Conservation (phyloP, 495 filamentous ascomycete species). For the Cercophora sp. region DNA sequence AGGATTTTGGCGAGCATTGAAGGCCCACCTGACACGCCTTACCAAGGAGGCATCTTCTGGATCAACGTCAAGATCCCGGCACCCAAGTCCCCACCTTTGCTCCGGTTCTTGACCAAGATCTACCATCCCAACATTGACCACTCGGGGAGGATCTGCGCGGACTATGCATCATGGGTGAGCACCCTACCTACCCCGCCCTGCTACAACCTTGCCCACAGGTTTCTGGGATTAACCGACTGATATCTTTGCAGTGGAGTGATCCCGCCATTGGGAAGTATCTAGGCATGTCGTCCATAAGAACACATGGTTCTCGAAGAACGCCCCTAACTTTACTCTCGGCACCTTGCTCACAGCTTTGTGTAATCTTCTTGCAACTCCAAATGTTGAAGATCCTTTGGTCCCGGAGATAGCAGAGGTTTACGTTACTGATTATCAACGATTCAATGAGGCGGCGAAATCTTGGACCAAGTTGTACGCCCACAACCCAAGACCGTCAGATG, state of each 20-base stretch:
- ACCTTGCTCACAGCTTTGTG: conserved; percentile 17
- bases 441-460: neutral
- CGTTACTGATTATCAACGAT: conserved; percentile 5
- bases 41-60: conserved; percentile 15
- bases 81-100: neutral
- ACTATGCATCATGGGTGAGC: conserved; percentile 7
- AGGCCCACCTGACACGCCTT: conserved; percentile 18
- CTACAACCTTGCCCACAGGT: no score
- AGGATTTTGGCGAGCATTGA: conserved; percentile 16
- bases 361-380: conserved; percentile 14
- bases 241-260: no score
- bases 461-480: conserved; percentile 4
- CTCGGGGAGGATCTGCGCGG: conserved; percentile 1
- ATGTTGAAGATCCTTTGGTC: conserved; percentile 20
- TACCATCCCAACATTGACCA: conserved; percentile 6
- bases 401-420: conserved; percentile 22
- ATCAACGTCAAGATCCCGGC: conserved; percentile 6
- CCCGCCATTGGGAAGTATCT: neutral
- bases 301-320: neutral
- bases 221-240: no score
- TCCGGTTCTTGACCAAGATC: conserved; percentile 7
- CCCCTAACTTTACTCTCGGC: conserved; percentile 5
- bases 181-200: no score
- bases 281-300: neutral
- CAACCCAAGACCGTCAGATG: neutral